Conservation (phyloP, 805 yeast genomes). For the Candida vaughaniae region DNA sequence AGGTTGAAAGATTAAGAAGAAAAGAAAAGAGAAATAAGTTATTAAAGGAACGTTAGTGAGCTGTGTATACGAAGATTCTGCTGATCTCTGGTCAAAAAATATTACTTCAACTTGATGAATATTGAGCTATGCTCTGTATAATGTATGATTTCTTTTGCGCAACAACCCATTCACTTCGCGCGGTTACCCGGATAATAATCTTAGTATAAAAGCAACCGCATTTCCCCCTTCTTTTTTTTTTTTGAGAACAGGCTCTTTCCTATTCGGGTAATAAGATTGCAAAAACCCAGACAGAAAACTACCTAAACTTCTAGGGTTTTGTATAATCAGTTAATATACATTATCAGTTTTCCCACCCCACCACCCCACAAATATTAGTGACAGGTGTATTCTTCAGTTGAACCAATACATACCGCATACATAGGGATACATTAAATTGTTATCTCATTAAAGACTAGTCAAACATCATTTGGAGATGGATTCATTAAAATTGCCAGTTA, state of each 20-base stretch:
- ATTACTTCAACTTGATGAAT: too few species aligned
- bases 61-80: too few species aligned
- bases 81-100: too few species aligned
- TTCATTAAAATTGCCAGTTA: constrained; percentile 71
- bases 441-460: constrained; percentile 31
- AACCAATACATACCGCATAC: too few species aligned
- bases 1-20: constrained; percentile 83
- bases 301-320: constrained; percentile 2
- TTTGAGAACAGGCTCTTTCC: constrained; percentile 7
- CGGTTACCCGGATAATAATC: constrained; percentile 20
- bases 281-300: constrained; percentile 2
- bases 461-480: too few species aligned
- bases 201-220: constrained; percentile 18
- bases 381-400: too few species aligned
- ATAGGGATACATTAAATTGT: constrained; percentile 46
- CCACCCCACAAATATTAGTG: too few species aligned
- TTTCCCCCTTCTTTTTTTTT: constrained; percentile 11
- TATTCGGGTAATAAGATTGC: constrained; percentile 9
- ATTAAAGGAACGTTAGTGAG: constrained; percentile 81
- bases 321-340: constrained; percentile 3
- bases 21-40: constrained; percentile 94
- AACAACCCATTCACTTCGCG: neutral
- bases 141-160: neutral
- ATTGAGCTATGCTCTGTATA: too few species aligned
- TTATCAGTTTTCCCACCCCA: too few species aligned